phyloP scores from a whole-genome alignment of 495 filamentous ascomycete genomes.

The Haplographium delicatum region DNA sequence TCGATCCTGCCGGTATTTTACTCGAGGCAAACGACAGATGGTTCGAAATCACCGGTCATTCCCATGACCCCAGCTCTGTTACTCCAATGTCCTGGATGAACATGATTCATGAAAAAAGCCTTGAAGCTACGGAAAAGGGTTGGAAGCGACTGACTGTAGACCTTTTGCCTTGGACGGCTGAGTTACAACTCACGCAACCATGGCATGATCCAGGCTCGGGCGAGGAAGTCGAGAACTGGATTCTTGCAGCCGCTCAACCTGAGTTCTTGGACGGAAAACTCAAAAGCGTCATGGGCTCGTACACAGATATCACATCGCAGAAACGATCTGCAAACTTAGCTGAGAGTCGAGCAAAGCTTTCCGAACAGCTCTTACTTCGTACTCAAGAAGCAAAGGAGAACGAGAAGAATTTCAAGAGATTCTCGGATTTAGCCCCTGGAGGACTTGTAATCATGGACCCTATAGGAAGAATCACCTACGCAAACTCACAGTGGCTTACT shows the following conservation, averaged over 20 bases:
- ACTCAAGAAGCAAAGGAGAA: conserved; percentile 29
- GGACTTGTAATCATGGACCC: conserved; percentile 64
- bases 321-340: conserved; percentile 59
- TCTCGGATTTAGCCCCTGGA: conserved; percentile 64
- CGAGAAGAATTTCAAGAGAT: conserved; percentile 59
- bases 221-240: conserved; percentile 25
- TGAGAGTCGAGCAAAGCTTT: conserved; percentile 56
- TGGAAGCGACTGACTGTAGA: conserved; percentile 21
- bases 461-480: conserved; percentile 55
- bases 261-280: conserved; percentile 16
- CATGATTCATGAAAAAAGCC: conserved; percentile 8
- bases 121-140: not conserved
- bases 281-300: conserved; percentile 16
- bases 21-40: conserved; percentile 18
- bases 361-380: conserved; percentile 46
- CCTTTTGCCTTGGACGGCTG: conserved; percentile 12
- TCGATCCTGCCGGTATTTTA: conserved; percentile 6
- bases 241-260: conserved; percentile 10
- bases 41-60: conserved; percentile 26
- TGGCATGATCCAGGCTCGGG: conserved; percentile 18
- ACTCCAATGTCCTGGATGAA: conserved; percentile 21
- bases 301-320: conserved; percentile 58
- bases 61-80: conserved; percentile 21
- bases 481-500: conserved; percentile 39
- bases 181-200: conserved; percentile 16